Evolutionary conservation across 106 monocot genomes (phyloP), one percentile per base, ranked within the genome.

Genomic region (Acorus calamus): DNA sequence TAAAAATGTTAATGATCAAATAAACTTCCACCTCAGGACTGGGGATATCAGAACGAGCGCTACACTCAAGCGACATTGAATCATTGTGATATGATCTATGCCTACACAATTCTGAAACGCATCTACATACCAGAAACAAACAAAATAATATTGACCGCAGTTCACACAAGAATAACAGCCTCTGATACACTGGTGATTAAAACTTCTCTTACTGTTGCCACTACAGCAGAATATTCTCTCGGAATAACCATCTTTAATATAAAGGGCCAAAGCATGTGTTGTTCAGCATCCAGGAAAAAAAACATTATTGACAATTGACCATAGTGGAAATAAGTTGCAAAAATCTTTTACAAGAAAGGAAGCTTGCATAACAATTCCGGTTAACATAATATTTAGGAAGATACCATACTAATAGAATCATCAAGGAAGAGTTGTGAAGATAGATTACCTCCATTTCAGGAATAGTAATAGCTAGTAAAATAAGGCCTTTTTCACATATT

Each of bases 221-320:
- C 82, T 52, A 90, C 96, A 76, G 80, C 81, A 53, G 91, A 87
- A 69, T 96, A 96, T 69, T 85, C 67, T 74, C 75, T 87, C 42
- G 90, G 96, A 67, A 91, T 76, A 56, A 96, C 85, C 86, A 91
- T 69, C 76, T 85, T 96, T 71, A 96, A 85, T 61, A 96, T 66
- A 66, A 87, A 96, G 61, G 96, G 96, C 96, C 91, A 91, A 44
- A 96, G 80, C 50, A 96, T 72, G 74, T 87, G 87, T 90, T 96
- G 87, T 42, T 66, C 66, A 46, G 78, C 7, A 70, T 67, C 2
- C 5, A 57, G 43, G 43, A 67, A 42, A 53, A n/a, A n/a, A 42
- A 67, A 46, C 11, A 44, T 11, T 10, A 28, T 28, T 28, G 44
- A 4, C n/a, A 28, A 9, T 58, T 57, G 46, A 7, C 55, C 13